These are phyloP conservation scores for Fomitopsis schrenkii DNA, from an alignment of 1,284 basidiomycete species.

Conservation along the genomic window DNA sequence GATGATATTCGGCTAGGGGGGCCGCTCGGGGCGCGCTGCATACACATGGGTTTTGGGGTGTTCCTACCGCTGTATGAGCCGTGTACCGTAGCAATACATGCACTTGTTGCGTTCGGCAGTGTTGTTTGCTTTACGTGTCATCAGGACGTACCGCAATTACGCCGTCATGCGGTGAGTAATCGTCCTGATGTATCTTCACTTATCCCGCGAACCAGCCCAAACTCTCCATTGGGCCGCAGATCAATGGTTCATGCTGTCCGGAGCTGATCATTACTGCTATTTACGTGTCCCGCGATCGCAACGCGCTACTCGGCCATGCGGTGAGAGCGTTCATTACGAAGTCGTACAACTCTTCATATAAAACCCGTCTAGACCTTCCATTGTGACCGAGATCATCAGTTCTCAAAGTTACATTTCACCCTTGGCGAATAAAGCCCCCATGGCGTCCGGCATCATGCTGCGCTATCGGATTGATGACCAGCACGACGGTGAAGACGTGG, in stretches of 20 bases:
- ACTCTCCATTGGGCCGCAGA: neutral
- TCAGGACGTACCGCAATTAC: neutral
- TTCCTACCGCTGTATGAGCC: slow-evolving; percentile 7
- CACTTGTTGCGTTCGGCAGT: neutral
- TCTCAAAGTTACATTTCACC: neutral
- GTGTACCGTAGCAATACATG: slow-evolving; percentile 7
- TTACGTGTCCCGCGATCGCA: neutral
- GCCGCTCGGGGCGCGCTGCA: slow-evolving; percentile 2
- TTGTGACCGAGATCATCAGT: neutral
- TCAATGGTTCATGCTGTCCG: neutral
- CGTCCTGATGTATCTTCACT: neutral
- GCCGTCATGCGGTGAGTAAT: neutral
- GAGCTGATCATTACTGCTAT: neutral
- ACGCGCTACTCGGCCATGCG: neutral
- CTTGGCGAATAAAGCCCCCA: slow-evolving; percentile 1
- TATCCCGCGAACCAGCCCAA: neutral
- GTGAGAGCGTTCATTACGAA: neutral
- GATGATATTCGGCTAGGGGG: neutral
- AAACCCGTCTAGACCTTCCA: neutral
- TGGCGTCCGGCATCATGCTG: neutral
- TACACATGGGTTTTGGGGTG: slow-evolving; percentile 1
- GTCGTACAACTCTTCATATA: neutral
- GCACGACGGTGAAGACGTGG: neutral
- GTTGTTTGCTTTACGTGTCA: neutral
- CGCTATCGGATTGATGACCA: slow-evolving; percentile 5